Evolutionary conservation across 2,329 filamentous ascomycete genomes (phyloP), one percentile per base, ranked within the genome.

Genomic region (Xylaria sp.): DNA sequence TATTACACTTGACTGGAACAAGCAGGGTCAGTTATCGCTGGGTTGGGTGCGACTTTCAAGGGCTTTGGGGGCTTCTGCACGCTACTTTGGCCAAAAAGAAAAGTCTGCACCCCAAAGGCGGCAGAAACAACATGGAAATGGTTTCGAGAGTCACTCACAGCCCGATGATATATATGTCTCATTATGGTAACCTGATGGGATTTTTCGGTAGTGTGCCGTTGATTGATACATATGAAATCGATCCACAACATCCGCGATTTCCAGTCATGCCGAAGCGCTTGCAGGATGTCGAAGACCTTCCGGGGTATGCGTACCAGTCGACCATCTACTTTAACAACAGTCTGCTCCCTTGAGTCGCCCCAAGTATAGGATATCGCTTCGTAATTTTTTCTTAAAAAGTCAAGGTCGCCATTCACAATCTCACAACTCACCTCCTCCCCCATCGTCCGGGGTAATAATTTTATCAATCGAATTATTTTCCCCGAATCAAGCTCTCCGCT

Each of bases 321-420:
- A 28, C 66, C 65, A 46, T 73, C 41, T 18, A 66, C 39, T 32
- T 43, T 30, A 6, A 72, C 60, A 4, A 52, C 56, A 36, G 48
- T 7, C 48, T 59, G 63, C 36, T 43, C 63, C 12, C 23, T 56
- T 23, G 63, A 15, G 28, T 71, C 66, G 18, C 70, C 68, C 70
- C 66, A 72, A 59, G 68, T 70, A 60, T 73, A 73, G 13, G 70
- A 72, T 32, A 72, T 62, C n/a, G 70, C 70, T 34, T 72, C 63
- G 13, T 71, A 72, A 13, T 52, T 34, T 6, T 23, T 50, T 25
- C 18, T 12, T 43, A 58, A 1, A 18, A 30, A 58, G 4, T 57
- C 48, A 5, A 69, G 48, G n/a, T 46, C 39, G 23, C 28, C 23
- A 48, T 67, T 61, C 15, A 64, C 50, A 28, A 67, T 52, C 43